phyloP scores from a whole-genome alignment of 305 asterid species.

The Withania somnifera region DNA sequence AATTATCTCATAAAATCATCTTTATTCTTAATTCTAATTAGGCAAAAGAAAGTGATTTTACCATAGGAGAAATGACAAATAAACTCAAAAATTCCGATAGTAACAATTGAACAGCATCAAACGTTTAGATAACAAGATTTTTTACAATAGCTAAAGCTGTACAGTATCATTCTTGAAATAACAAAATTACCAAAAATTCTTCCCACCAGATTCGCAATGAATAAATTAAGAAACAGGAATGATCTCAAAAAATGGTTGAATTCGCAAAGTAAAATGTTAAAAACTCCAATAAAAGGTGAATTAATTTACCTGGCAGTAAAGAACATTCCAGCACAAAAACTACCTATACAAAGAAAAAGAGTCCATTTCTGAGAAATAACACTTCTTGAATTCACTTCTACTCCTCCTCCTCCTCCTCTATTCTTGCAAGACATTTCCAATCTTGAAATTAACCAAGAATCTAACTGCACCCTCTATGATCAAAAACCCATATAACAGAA shows the following conservation, averaged over 20 bases:
- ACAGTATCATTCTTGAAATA: not conserved
- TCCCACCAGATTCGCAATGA: not conserved
- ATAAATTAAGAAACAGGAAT: not conserved
- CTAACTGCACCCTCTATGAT: not conserved
- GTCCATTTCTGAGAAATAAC: constrained; percentile 50
- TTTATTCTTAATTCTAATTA: not conserved
- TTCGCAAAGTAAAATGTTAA: not conserved
- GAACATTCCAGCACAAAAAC: constrained; percentile 68
- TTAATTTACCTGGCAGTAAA: constrained; percentile 56
- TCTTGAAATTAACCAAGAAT: not conserved
- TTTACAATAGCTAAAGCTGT: not conserved
- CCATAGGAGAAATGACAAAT: not conserved
- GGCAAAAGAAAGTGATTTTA: not conserved
- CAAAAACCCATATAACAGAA: constrained; percentile 24
- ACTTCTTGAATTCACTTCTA: constrained; percentile 45
- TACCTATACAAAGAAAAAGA: constrained; percentile 56
- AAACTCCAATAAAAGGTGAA: too few species aligned
- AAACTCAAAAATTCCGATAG: not conserved
- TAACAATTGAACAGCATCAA: not conserved
- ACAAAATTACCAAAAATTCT: not conserved
- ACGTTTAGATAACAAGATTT: not conserved
- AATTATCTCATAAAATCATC: not conserved
- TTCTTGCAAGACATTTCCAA: constrained; percentile 40
- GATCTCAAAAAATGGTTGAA: not conserved
- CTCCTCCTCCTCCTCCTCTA: constrained; percentile 43